Percentiles rank a stretch among this genome's conserved stretches.
These are phyloP conservation scores for Tetradesmus lagerheimii DNA, from an alignment of 139 green algal genomes.

Conservation along the genomic window DNA sequence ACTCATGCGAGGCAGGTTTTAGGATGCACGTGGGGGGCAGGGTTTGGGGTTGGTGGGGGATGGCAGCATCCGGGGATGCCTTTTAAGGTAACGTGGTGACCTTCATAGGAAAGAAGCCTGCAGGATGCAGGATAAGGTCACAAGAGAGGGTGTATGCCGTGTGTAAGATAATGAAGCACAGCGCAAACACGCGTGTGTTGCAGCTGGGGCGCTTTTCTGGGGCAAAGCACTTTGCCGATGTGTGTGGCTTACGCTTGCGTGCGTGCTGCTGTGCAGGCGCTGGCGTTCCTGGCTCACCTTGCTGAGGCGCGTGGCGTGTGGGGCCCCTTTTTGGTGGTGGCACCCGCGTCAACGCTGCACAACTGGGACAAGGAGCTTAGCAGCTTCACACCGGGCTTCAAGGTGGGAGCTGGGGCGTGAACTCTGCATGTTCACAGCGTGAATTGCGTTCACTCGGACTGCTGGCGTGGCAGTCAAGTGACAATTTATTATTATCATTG, in stretches of 20 bases:
- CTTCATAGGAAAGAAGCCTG: too few relatives aligned
- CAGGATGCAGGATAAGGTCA: too few relatives aligned
- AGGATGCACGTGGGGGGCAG: background rate
- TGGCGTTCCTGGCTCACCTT: slow-evolving; percentile 96
- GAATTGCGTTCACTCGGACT: background rate
- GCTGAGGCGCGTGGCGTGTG: slow-evolving; percentile 74
- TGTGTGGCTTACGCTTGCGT: background rate
- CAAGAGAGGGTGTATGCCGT: too few relatives aligned
- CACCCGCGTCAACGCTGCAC: slow-evolving; percentile 84
- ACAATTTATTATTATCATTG: too few relatives aligned
- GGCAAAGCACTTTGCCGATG: too few relatives aligned
- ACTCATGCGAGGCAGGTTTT: too few relatives aligned
- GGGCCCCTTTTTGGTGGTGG: slow-evolving; percentile 88
- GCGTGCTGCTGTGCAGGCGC: slow-evolving; percentile 81
- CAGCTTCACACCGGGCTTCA: slow-evolving; percentile 81
- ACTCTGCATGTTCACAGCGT: background rate
- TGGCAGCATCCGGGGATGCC: too few relatives aligned
- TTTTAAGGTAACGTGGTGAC: too few relatives aligned
- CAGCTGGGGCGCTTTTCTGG: too few relatives aligned
- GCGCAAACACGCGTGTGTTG: too few relatives aligned
- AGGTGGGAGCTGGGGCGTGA: slow-evolving; percentile 55
- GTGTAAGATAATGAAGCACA: too few relatives aligned
- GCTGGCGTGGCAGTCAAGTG: too few relatives aligned
- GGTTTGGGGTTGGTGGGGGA: background rate
- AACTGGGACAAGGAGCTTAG: slow-evolving; percentile 88